Evolutionary conservation across 495 filamentous ascomycete genomes (phyloP).

Genomic region (Thozetella sp.): DNA sequence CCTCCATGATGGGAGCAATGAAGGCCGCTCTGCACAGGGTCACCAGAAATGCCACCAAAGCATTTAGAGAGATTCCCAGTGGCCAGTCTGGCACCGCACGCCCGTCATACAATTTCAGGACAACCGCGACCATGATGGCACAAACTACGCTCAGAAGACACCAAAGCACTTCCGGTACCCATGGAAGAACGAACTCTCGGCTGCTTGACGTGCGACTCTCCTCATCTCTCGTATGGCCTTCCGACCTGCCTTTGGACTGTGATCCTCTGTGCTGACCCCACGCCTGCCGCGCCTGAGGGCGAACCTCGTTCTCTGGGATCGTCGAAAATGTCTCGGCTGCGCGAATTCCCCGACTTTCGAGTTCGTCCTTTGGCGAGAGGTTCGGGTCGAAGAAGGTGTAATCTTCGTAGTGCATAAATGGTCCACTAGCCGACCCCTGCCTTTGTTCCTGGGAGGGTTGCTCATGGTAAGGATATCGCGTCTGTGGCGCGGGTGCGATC

Average conservation of each 20-base stretch:
- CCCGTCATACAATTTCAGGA: slow-evolving; percentile 39
- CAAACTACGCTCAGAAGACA: slow-evolving; percentile 19
- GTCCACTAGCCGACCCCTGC: not conserved
- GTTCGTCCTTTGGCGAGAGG: slow-evolving; percentile 15
- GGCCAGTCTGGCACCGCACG: slow-evolving; percentile 42
- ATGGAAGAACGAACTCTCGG: slow-evolving; percentile 2
- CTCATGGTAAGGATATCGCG: not conserved
- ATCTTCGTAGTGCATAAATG: slow-evolving; percentile 35
- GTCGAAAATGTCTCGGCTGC: slow-evolving; percentile 13
- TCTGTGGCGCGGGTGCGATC: not conserved
- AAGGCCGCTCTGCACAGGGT: slow-evolving; percentile 41
- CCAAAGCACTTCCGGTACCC: slow-evolving; percentile 23
- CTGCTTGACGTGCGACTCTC: not conserved
- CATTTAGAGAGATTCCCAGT: slow-evolving; percentile 46
- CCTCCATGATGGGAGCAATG: slow-evolving; percentile 36
- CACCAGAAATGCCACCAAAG: slow-evolving; percentile 43
- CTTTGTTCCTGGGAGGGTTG: not conserved
- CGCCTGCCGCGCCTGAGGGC: slow-evolving; percentile 5
- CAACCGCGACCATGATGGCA: slow-evolving; percentile 27
- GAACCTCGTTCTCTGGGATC: slow-evolving; percentile 2
- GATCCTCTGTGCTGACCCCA: slow-evolving; percentile 10
- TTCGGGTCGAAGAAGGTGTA: slow-evolving; percentile 17
- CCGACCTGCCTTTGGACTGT: not conserved
- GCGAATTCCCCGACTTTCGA: not conserved
- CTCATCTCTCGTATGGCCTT: not conserved